Percentiles rank a stretch among this genome's conserved stretches.
phyloP scores from a whole-genome alignment of 139 green algal species.

The Penium margaritaceum region DNA sequence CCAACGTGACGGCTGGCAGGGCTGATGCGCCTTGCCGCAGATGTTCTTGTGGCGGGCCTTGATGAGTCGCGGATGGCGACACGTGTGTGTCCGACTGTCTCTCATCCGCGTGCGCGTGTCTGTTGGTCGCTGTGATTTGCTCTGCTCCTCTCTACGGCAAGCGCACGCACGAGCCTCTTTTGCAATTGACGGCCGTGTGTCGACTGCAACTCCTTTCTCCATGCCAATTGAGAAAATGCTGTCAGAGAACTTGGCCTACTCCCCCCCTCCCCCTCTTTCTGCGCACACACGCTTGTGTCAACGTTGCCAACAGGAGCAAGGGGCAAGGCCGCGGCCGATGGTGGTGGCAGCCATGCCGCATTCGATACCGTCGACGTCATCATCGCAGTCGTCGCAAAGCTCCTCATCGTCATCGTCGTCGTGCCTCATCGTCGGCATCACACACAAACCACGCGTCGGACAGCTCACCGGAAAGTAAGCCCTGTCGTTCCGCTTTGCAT shows the following conservation, averaged over 20 bases:
- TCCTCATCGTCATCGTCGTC: not conserved
- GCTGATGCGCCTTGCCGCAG: no score
- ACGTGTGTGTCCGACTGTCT: no score
- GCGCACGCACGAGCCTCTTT: not conserved
- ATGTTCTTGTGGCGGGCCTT: no score
- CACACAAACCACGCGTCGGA: constrained; percentile 13
- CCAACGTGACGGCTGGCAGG: no score
- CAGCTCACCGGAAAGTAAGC: constrained; percentile 24
- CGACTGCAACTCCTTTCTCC: not conserved
- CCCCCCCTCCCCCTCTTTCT: not conserved
- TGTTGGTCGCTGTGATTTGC: no score
- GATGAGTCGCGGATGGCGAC: no score
- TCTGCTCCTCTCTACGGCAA: not conserved
- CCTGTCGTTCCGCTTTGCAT: not conserved
- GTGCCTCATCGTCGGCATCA: constrained; percentile 17
- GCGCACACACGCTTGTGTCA: no score
- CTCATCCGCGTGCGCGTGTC: no score
- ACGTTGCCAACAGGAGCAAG: constrained; percentile 31
- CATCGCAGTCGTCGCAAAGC: no score
- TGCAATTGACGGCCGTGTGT: not conserved
- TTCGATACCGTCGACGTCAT: no score
- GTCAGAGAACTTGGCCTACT: not conserved
- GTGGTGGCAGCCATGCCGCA: constrained; percentile 23
- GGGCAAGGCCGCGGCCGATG: constrained; percentile 13
- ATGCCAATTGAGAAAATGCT: not conserved